Conservation (phyloP, 371 early-diverging fungal genomes). For the Mucor piriformis region DNA sequence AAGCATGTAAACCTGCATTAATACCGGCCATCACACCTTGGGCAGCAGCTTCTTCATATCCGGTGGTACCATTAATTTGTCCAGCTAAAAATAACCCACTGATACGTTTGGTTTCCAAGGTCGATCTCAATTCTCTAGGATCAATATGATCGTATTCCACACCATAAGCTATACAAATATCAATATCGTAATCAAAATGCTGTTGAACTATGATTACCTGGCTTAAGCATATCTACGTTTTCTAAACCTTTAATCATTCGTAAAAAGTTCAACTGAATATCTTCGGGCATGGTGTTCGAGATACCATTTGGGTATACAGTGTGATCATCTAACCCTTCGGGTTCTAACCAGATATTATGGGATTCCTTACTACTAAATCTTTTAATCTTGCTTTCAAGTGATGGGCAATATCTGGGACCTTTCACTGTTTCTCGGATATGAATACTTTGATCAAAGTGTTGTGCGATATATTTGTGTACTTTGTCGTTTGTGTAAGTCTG, state of each 20-base stretch:
- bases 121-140: conserved; percentile 79
- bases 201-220: too few species aligned
- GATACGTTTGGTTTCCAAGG: conserved; percentile 80
- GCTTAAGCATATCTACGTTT: conserved; percentile 74
- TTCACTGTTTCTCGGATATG: conserved; percentile 85
- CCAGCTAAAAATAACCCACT: conserved; percentile 82
- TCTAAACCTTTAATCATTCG: conserved; percentile 79
- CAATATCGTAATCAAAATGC: too few species aligned
- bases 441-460: conserved; percentile 78
- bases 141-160: conserved; percentile 90
- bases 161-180: conserved; percentile 57
- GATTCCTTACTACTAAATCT: conserved; percentile 68
- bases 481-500: conserved; percentile 75
- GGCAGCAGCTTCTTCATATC: conserved; percentile 89
- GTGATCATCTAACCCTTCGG: conserved; percentile 72
- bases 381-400: conserved; percentile 81
- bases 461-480: conserved; percentile 71
- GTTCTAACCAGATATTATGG: conserved; percentile 85
- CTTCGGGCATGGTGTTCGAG: conserved; percentile 83
- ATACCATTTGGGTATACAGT: conserved; percentile 87
- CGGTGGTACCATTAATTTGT: conserved; percentile 90
- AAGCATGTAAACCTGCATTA: conserved; percentile 72
- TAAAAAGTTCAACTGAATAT: conserved; percentile 72
- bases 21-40: conserved; percentile 88
- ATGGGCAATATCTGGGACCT: conserved; percentile 89